Evolutionary conservation across 176 grass and related monocot species (phyloP).

Genomic region (Bonia amplexicaulis): DNA sequence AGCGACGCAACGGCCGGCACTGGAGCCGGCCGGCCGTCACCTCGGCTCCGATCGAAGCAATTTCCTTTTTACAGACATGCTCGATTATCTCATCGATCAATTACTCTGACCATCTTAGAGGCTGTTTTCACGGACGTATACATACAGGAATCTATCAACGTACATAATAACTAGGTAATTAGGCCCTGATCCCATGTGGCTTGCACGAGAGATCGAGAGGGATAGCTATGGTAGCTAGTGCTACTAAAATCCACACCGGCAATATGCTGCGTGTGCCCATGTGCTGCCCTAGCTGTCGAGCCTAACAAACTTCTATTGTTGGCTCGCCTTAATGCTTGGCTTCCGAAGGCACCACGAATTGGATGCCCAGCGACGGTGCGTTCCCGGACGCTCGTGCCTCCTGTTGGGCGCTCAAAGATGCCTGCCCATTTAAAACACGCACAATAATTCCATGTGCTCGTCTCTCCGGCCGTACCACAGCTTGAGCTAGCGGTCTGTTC

Average conservation of each 20-base stretch:
- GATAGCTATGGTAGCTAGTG: neutral
- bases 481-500: neutral
- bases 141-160: neutral
- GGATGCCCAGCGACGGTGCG: neutral
- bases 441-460: neutral
- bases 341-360: neutral
- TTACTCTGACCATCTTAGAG: neutral
- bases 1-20: constrained; percentile 8
- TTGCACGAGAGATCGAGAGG: neutral
- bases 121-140: neutral
- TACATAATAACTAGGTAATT: neutral
- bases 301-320: constrained; percentile 22
- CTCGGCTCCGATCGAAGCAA: neutral
- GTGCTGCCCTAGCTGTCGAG: neutral
- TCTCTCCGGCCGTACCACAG: neutral
- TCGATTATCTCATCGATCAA: neutral
- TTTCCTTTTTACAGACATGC: neutral
- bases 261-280: neutral
- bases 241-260: neutral
- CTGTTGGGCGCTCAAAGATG: neutral
- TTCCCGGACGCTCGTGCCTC: neutral
- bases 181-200: neutral
- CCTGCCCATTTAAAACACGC: neutral
- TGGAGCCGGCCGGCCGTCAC: neutral
- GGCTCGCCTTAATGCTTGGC: constrained; percentile 3